These are phyloP conservation scores for Chaetothyriales sp. DNA, from an alignment of 2,329 filamentous ascomycete genomes.

Conservation along the genomic window DNA sequence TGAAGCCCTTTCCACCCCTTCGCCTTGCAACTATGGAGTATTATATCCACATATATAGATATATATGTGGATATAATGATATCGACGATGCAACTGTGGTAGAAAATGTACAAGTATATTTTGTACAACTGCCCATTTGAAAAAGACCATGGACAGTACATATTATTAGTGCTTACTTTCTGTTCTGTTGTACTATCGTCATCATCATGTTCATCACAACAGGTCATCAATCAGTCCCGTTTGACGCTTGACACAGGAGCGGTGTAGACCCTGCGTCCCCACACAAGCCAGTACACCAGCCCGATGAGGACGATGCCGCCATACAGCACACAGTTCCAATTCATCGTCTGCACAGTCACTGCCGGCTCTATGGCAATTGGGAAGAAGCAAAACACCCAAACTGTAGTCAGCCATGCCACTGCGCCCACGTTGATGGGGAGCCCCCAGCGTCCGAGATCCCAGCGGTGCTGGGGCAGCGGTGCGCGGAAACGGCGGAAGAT, in stretches of 20 bases:
- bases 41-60: too few species aligned
- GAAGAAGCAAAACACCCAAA: conserved; percentile 38
- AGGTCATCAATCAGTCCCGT: too few species aligned
- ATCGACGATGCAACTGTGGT: too few species aligned
- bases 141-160: too few species aligned
- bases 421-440: conserved; percentile 24
- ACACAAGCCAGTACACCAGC: conserved; percentile 21
- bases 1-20: too few species aligned
- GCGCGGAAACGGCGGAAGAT: conserved; percentile 29
- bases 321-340: conserved; percentile 37
- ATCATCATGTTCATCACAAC: too few species aligned
- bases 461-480: conserved; percentile 29
- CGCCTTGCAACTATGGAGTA: too few species aligned
- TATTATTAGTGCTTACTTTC: too few species aligned
- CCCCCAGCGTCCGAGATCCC: conserved; percentile 29
- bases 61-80: too few species aligned
- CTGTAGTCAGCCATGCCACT: conserved; percentile 22
- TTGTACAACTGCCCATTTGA: too few species aligned
- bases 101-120: too few species aligned
- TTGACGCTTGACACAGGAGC: conserved; percentile 11
- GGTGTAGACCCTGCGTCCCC: conserved; percentile 10
- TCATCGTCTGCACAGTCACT: conserved; percentile 30
- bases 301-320: conserved; percentile 27
- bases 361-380: conserved; percentile 21
- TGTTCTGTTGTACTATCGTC: too few species aligned